Conservation (phyloP, 2,329 filamentous ascomycete species). For the Pyricularia sp. region DNA sequence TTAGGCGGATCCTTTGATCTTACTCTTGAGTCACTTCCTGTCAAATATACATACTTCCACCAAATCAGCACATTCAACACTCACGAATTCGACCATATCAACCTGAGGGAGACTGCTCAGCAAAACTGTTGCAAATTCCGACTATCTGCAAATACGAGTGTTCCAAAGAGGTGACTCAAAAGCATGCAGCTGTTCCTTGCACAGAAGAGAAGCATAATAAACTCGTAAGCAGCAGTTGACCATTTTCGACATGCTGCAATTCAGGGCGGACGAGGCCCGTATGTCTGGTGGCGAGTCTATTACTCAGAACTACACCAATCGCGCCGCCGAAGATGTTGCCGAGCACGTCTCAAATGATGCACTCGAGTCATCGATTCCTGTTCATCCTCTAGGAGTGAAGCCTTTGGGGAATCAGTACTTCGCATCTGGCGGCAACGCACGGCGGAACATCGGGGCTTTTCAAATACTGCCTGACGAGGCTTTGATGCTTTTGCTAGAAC, state of each 20-base stretch:
- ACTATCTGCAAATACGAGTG: neutral
- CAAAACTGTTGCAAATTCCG: neutral
- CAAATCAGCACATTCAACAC: neutral
- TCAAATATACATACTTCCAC: neutral
- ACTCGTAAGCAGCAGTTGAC: neutral
- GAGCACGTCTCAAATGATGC: neutral
- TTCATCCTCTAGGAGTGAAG: constrained; percentile 76
- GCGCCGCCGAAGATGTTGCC: constrained; percentile 6
- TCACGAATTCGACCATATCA: neutral
- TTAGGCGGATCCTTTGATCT: neutral
- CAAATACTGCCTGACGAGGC: constrained; percentile 70
- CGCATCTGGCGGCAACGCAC: constrained; percentile 55
- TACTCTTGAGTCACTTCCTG: neutral
- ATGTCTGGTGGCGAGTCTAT: neutral
- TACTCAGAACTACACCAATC: neutral
- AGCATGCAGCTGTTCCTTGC: neutral
- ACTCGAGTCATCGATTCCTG: constrained; percentile 47
- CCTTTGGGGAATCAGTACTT: constrained; percentile 78
- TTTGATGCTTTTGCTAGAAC: constrained; percentile 66
- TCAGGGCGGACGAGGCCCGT: neutral
- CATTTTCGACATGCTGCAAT: neutral
- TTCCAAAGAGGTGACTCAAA: neutral
- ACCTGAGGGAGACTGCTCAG: neutral
- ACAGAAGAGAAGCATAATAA: neutral
- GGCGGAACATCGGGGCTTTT: constrained; percentile 56